Percentiles rank a stretch among this genome's conserved stretches.
These are phyloP conservation scores for Gossypium sturtianum DNA, from an alignment of 345 rosid genomes.

Conservation along the genomic window DNA sequence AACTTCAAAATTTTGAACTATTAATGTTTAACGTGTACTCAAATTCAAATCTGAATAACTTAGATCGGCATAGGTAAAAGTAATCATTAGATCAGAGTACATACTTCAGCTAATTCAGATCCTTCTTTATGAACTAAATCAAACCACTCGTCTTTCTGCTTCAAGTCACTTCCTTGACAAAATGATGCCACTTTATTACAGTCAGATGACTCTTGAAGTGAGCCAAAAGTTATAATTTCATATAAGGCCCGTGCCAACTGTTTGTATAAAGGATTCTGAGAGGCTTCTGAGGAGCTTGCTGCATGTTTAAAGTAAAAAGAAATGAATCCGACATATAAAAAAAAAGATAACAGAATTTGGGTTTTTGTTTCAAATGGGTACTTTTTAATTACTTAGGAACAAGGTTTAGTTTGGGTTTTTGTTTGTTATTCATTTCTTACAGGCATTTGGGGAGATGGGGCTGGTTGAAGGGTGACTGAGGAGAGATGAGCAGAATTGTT, in stretches of 20 bases:
- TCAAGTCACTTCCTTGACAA: not conserved
- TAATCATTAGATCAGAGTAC: too few species aligned
- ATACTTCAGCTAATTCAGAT: constrained; percentile 32
- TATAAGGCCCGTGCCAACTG: constrained; percentile 38
- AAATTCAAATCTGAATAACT: not conserved
- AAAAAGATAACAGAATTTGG: not conserved
- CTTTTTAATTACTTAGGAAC: not conserved
- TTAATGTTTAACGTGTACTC: not conserved
- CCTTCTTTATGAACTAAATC: constrained; percentile 31
- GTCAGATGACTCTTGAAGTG: constrained; percentile 4
- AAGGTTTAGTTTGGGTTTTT: too few species aligned
- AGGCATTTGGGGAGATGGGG: not conserved
- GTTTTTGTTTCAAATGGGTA: not conserved
- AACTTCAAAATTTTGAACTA: too few species aligned
- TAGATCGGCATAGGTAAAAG: not conserved
- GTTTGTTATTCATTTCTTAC: not conserved
- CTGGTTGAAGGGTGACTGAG: not conserved
- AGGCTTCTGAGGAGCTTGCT: constrained; percentile 18
- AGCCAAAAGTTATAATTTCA: constrained; percentile 30
- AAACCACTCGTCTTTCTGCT: constrained; percentile 24
- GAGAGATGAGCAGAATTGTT: constrained; percentile 10
- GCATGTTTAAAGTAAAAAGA: constrained; percentile 1
- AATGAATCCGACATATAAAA: not conserved
- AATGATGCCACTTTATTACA: not conserved
- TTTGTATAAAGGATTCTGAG: constrained; percentile 37